Base-by-base conservation (phyloP, 768 basidiomycete genomes). In the Stropharia rugosoannulata region DNA sequence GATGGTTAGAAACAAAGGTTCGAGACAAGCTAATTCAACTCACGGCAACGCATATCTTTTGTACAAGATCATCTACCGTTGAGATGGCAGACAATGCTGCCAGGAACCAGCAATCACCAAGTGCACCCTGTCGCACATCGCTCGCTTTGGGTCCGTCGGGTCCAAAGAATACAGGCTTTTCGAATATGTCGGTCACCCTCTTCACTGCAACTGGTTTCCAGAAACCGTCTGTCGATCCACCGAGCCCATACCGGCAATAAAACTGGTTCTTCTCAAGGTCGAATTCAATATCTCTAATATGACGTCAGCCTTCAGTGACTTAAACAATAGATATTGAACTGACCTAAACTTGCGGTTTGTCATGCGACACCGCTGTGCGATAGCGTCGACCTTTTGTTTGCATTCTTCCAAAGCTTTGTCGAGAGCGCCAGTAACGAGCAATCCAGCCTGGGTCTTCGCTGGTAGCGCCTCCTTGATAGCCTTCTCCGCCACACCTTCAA, bases 51-150 rank as follows among this genome's bases (percentile, higher is more conserved):
- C 82, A 84, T 35, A 80, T 73, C 58, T 79, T 80, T 62, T 83
- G 76, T 5, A 83, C 68, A 43, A 83, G 64, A 1, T 74, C 74
- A 1, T 73, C 63, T 0, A 72, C 61, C 5, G 77, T 75, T 4
- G 80, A 70, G 62, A 82, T 75, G 1, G 78, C 79, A 5, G 80
- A 76, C 47, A 83, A 59, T 1, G 81, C 82, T 6, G 76, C 78
- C 8, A 83, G 62, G 62, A 84, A 79, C 74, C 80, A 83, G 57
- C 82, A 83, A 59, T 83, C 75, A 0, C 79, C 80, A n/a, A 83
- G 58, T 8, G 55, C 60, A 6, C 82, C 81, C 66, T 83, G 81
- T 12, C 51, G 42, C 9, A 52, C 32, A 13, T 52, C 51, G 35
- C 51, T 52, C 7, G 51, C 51, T 3, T 52, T 52, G 22, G 51